These are phyloP conservation scores for Moricandia moricandioides DNA, from an alignment of 345 rosid species.

Conservation along the genomic window DNA sequence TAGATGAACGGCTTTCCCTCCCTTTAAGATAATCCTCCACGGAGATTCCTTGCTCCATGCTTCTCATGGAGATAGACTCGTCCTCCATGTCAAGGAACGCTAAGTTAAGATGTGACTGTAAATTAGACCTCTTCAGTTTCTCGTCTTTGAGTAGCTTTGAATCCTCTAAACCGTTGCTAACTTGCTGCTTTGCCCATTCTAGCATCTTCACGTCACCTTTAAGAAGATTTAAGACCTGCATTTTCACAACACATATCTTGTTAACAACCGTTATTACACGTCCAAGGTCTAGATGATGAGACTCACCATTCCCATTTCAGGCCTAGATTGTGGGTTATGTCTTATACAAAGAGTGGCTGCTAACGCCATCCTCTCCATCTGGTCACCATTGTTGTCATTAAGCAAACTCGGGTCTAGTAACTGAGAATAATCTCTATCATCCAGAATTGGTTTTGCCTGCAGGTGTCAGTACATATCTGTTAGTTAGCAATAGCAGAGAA, in stretches of 20 bases:
- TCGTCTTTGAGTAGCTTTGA: conserved; percentile 49
- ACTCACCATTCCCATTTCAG: conserved; percentile 69
- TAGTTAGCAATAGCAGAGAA: conserved; percentile 5
- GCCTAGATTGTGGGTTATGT: conserved; percentile 64
- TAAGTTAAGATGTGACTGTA: conserved; percentile 78
- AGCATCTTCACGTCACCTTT: conserved; percentile 53
- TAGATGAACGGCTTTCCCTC: conserved; percentile 81
- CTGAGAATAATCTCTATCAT: conserved; percentile 49
- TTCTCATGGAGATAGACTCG: conserved; percentile 61
- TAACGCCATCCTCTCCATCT: conserved; percentile 71
- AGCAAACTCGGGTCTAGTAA: conserved; percentile 57
- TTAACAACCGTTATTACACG: background rate
- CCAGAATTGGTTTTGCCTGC: conserved; percentile 82
- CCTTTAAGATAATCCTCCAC: conserved; percentile 82
- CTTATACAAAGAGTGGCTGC: conserved; percentile 86
- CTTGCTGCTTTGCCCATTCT: conserved; percentile 62
- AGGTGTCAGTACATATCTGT: background rate
- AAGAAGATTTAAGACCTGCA: conserved; percentile 73
- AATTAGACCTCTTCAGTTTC: conserved; percentile 45
- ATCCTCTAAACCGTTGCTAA: conserved; percentile 42
- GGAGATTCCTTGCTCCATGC: conserved; percentile 55
- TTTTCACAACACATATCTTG: conserved; percentile 6
- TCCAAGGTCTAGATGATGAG: background rate
- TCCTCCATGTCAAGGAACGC: conserved; percentile 78
- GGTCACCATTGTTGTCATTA: conserved; percentile 41